Conservation (phyloP, 495 filamentous ascomycete species). For the Podospora pseudocomata region DNA sequence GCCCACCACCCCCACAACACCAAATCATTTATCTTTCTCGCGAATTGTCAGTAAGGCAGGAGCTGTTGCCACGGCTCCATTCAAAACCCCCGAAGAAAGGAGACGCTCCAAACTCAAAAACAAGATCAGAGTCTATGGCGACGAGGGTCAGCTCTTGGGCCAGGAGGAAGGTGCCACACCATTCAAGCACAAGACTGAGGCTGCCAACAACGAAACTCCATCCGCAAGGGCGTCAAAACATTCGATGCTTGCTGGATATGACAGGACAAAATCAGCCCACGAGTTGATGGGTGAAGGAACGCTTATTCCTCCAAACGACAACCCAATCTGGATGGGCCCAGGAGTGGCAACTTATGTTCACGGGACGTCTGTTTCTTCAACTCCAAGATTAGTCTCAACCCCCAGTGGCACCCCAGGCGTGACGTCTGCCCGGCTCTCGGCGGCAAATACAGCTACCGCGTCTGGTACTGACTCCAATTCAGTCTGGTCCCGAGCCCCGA, state of each 20-base stretch:
- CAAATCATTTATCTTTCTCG: not conserved
- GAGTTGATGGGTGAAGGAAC: not conserved
- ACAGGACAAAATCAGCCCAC: not conserved
- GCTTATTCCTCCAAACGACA: not conserved
- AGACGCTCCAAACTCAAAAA: constrained; percentile 2
- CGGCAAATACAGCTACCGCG: not conserved
- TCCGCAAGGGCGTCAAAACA: not conserved
- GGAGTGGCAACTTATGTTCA: not conserved
- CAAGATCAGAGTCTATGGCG: constrained; percentile 12
- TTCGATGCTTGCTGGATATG: not conserved
- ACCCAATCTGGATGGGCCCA: not conserved
- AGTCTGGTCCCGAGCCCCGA: not conserved
- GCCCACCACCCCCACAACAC: not conserved
- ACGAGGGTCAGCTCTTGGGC: constrained; percentile 10
- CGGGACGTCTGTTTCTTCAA: not conserved
- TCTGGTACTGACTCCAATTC: not conserved
- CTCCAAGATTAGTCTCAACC: not conserved
- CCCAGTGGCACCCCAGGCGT: not conserved
- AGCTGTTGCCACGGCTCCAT: not conserved
- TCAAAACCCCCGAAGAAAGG: not conserved
- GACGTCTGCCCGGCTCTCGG: not conserved
- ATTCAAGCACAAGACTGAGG: not conserved
- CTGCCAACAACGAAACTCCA: not conserved
- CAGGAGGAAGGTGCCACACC: not conserved
- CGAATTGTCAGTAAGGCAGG: not conserved